A percentile compares a stretch with the other conserved stretches of the same genome.
phyloP scores from a whole-genome alignment of 1,284 basidiomycete genomes.

The Cutaneotrichosporon dermatis region DNA sequence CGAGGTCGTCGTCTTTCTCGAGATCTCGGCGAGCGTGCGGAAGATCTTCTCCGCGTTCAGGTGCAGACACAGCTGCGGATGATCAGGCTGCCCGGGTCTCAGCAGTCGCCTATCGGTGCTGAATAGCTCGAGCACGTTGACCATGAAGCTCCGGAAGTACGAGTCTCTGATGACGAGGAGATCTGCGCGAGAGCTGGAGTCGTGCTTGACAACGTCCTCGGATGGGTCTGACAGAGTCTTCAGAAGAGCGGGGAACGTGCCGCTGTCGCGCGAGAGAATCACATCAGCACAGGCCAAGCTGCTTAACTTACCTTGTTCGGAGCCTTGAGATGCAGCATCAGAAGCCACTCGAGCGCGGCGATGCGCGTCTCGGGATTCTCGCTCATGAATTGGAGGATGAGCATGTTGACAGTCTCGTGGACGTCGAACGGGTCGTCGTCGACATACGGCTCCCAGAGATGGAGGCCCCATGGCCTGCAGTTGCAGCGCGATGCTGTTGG shows the following conservation, averaged over 20 bases:
- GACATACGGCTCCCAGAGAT: constrained; percentile 35
- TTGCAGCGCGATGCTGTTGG: constrained; percentile 2
- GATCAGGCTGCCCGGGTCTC: constrained; percentile 94
- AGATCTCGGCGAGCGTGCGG: constrained; percentile 93
- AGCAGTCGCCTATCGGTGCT: constrained; percentile 87
- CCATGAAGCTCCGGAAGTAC: constrained; percentile 94
- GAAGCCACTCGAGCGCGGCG: constrained; percentile 92
- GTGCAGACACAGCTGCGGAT: constrained; percentile 92
- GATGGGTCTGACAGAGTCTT: constrained; percentile 96
- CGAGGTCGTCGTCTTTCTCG: constrained; percentile 96
- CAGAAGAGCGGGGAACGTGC: constrained; percentile 88
- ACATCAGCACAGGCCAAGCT: constrained; percentile 46
- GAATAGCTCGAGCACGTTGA: constrained; percentile 88
- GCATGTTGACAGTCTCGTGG: constrained; percentile 80
- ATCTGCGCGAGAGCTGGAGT: constrained; percentile 97
- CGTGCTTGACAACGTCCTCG: constrained; percentile 95
- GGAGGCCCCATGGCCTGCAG: constrained; percentile 9
- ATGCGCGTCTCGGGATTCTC: constrained; percentile 96
- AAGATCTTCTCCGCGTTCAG: constrained; percentile 96
- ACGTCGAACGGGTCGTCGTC: constrained; percentile 86
- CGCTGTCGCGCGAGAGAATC: constrained; percentile 94
- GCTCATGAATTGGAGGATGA: constrained; percentile 90
- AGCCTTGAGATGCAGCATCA: constrained; percentile 97
- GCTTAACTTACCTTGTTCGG: constrained; percentile 63
- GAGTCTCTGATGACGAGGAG: constrained; percentile 83